These are phyloP conservation scores for Apiotrichum brassicae DNA, from an alignment of 1,284 basidiomycete species.

Conservation along the genomic window DNA sequence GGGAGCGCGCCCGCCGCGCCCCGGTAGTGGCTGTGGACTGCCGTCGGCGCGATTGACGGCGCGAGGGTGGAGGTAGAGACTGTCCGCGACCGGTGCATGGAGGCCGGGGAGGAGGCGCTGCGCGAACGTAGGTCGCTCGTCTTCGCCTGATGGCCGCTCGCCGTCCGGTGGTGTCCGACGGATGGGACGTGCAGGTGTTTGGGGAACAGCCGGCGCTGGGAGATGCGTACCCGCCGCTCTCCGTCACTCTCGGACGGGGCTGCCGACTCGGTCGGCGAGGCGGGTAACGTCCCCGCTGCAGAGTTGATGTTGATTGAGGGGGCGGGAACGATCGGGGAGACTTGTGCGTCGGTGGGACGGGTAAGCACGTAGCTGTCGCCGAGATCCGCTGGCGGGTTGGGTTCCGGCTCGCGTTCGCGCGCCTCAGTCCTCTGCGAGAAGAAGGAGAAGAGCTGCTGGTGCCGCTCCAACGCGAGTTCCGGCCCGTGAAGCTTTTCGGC, in stretches of 20 bases:
- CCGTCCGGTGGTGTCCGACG: not conserved
- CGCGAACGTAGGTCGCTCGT: not conserved
- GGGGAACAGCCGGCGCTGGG: constrained; percentile 23
- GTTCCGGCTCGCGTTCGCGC: not conserved
- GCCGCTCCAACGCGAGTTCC: constrained; percentile 72
- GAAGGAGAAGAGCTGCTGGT: constrained; percentile 83
- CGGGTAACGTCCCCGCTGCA: not conserved
- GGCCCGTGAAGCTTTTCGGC: constrained; percentile 79
- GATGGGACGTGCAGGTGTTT: constrained; percentile 43
- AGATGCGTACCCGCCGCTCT: not conserved
- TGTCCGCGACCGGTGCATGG: constrained; percentile 14
- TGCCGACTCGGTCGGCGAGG: constrained; percentile 8
- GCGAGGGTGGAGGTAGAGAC: constrained; percentile 24
- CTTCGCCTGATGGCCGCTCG: not conserved
- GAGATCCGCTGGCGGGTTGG: constrained; percentile 13
- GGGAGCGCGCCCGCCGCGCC: constrained; percentile 7
- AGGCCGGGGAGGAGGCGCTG: not conserved
- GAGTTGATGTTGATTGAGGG: not conserved
- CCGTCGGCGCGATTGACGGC: constrained; percentile 57
- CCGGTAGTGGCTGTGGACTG: constrained; percentile 67
- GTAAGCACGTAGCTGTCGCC: constrained; percentile 20
- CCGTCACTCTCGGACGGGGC: constrained; percentile 5
- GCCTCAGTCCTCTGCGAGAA: constrained; percentile 43
- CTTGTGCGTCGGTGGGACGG: constrained; percentile 1
- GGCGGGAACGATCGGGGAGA: constrained; percentile 5